Percentiles rank a stretch among this genome's conserved stretches.
These are phyloP conservation scores for Fusarium sp. DNA, from an alignment of 2,329 filamentous ascomycete genomes.

Conservation along the genomic window DNA sequence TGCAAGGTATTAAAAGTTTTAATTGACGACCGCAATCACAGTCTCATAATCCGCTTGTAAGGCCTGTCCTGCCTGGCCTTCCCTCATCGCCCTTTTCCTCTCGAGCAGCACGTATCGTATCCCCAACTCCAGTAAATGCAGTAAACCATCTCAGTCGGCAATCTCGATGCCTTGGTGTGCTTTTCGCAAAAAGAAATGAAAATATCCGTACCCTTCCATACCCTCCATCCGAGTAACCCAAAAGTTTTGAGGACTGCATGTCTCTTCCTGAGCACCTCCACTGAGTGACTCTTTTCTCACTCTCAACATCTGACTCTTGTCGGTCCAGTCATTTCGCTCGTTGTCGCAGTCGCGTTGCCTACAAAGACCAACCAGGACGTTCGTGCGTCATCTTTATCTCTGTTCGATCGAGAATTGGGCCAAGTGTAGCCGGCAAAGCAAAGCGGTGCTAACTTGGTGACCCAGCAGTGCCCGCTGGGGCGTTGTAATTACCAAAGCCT, in stretches of 20 bases:
- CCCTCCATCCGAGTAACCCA: constrained; percentile 12
- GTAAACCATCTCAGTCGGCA: neutral
- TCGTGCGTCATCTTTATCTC: neutral
- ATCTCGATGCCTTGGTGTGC: neutral
- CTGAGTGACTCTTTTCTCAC: neutral
- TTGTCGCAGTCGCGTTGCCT: neutral
- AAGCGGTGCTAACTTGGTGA: constrained; percentile 45
- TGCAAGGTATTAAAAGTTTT: constrained; percentile 17
- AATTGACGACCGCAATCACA: constrained; percentile 7
- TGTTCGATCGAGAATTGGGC: neutral
- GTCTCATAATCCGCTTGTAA: constrained; percentile 13
- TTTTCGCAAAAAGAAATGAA: constrained; percentile 2
- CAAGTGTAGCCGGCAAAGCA: neutral
- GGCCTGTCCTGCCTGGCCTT: constrained; percentile 6
- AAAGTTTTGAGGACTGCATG: neutral
- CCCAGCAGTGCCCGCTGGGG: constrained; percentile 49
- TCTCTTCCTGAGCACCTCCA: neutral
- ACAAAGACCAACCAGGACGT: neutral
- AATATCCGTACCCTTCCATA: neutral
- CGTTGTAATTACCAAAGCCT: constrained; percentile 68
- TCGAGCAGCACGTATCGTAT: constrained; percentile 5
- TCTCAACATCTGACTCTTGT: neutral
- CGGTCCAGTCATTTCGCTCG: neutral
- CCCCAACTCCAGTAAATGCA: constrained; percentile 37
- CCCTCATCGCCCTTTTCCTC: constrained; percentile 20